Conservation (phyloP, 352 stramenopile genomes). For the Pythium oligandrum region DNA sequence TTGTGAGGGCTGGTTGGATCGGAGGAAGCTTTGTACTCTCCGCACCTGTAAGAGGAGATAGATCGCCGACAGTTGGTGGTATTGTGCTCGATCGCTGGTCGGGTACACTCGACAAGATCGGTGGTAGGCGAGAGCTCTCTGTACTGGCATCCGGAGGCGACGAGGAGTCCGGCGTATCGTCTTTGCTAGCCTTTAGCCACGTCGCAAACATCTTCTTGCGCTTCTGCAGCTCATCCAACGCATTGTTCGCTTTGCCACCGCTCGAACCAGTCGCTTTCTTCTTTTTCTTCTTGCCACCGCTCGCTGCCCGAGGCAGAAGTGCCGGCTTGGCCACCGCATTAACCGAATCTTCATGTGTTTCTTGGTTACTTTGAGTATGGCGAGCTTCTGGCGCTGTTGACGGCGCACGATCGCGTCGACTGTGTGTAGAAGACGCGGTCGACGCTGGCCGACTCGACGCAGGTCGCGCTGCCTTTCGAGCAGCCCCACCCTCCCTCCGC, state of each 20-base stretch:
- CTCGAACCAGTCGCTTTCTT: conserved; percentile 31
- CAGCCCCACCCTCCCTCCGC: conserved; percentile 2
- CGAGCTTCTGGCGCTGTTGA: background rate
- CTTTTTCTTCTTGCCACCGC: conserved; percentile 25
- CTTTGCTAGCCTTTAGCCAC: conserved; percentile 47
- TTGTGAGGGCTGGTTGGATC: background rate
- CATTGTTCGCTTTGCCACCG: conserved; percentile 16
- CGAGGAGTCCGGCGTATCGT: background rate
- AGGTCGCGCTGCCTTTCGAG: too few relatives aligned
- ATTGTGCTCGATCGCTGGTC: too few relatives aligned
- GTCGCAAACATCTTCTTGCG: conserved; percentile 71
- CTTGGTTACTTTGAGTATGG: conserved; percentile 11
- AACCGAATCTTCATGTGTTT: conserved; percentile 11
- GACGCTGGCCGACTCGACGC: conserved; percentile 1
- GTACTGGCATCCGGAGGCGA: too few relatives aligned
- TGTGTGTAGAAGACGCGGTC: conserved; percentile 6
- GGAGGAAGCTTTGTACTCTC: background rate
- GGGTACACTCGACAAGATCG: too few relatives aligned
- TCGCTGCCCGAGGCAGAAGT: conserved; percentile 6
- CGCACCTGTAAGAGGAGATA: background rate
- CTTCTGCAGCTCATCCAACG: conserved; percentile 56
- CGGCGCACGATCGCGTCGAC: background rate
- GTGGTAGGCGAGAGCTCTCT: too few relatives aligned
- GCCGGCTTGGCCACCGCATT: too few relatives aligned
- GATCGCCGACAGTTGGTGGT: conserved; percentile 8